Conservation (phyloP, 148 eudicot species). For the Chenopodium quinoa region DNA sequence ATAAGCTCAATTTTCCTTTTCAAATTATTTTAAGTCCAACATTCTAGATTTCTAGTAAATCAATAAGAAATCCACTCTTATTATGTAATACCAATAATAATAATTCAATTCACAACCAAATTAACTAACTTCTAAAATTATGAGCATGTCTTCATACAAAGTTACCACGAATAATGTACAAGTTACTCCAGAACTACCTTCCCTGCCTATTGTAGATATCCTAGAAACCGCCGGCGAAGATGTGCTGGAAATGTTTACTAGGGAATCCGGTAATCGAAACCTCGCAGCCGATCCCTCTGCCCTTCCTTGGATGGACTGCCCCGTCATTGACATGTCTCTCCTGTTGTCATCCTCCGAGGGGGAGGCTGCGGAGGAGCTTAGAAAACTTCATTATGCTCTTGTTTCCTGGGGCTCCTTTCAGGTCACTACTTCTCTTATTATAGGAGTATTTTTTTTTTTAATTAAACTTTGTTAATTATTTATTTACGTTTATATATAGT, state of each 20-base stretch:
- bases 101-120: too few relatives aligned
- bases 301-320: slow-evolving; percentile 28
- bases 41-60: too few relatives aligned
- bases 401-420: slow-evolving; percentile 35
- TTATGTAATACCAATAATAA: too few relatives aligned
- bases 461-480: too few relatives aligned
- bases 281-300: not conserved
- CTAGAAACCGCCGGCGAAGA: slow-evolving; percentile 3
- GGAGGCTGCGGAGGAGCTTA: slow-evolving; percentile 12
- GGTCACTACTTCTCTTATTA: slow-evolving; percentile 4
- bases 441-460: too few relatives aligned
- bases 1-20: too few relatives aligned
- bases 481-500: too few relatives aligned
- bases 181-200: slow-evolving; percentile 10
- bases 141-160: not conserved
- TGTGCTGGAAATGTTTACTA: slow-evolving; percentile 21
- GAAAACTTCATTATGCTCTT: slow-evolving; percentile 29
- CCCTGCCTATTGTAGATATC: slow-evolving; percentile 11
- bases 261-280: not conserved
- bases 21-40: too few relatives aligned
- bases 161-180: not conserved
- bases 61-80: too few relatives aligned
- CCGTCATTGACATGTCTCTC: slow-evolving; percentile 26
- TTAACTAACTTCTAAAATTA: too few relatives aligned
- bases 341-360: slow-evolving; percentile 5